phyloP scores from a whole-genome alignment of 306 rosid genomes.

The Glycyrrhiza uralensis region DNA sequence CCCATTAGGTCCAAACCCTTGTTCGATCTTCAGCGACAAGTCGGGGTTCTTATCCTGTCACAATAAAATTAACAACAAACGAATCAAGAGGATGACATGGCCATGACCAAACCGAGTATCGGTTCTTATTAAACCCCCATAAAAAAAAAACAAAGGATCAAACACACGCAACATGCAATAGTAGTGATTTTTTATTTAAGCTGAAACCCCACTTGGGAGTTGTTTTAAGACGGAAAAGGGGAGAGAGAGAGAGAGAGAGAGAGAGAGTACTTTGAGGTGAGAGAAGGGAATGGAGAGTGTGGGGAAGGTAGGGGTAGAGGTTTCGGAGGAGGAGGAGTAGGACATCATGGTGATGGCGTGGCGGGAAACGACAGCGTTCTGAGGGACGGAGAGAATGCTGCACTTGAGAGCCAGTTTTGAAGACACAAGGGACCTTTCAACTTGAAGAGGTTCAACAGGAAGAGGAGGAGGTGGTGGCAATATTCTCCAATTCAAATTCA shows the following conservation, averaged over 20 bases:
- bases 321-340: slow-evolving; percentile 31
- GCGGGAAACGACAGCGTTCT: slow-evolving; percentile 35
- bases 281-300: slow-evolving; percentile 65
- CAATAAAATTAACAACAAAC: slow-evolving; percentile 9
- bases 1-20: slow-evolving; percentile 81
- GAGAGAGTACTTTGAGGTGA: slow-evolving; percentile 51
- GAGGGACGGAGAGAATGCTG: slow-evolving; percentile 23
- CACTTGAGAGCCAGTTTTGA: not conserved
- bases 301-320: slow-evolving; percentile 46
- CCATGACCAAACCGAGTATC: not conserved
- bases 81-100: too few species aligned
- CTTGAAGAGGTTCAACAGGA: too few species aligned
- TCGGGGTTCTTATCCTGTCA: slow-evolving; percentile 62
- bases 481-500: too few species aligned
- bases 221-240: not conserved
- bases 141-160: slow-evolving; percentile 11
- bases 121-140: not conserved
- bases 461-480: too few species aligned
- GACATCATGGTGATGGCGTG: slow-evolving; percentile 44
- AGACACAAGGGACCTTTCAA: too few species aligned
- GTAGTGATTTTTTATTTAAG: not conserved
- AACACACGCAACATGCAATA: not conserved
- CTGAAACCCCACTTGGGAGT: not conserved
- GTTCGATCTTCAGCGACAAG: slow-evolving; percentile 72
- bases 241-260: slow-evolving; percentile 1